Base-by-base conservation (phyloP, 441 rosid genomes). In the Capsella rubella region DNA sequence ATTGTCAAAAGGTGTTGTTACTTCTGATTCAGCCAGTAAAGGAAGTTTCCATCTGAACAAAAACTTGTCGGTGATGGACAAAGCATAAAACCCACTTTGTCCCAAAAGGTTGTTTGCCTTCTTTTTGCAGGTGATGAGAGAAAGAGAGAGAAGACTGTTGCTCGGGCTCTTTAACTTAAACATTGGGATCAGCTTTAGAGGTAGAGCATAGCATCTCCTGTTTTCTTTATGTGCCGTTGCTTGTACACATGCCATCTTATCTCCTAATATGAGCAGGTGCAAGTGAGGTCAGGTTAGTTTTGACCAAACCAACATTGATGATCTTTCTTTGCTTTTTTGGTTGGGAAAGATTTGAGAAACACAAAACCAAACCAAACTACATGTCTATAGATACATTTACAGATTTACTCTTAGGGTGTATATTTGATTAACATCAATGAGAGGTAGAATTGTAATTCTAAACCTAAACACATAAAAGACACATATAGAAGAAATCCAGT, bases 201-300 rank as follows among this genome's bases (percentile, higher is more conserved):
- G 35, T 10, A n/a, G 35, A 62, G 32, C 43, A 55, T 11, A 37
- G 15, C 52, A 65, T 47, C 37, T 57, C 32, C 10, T 49, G 39
- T 29, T 69, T 54, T 45, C 8, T 53, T 52, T 46, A 25, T 64
- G 39, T 47, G 29, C 11, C 40, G 39, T 15, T 64, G 68, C 32
- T 28, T 37, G 40, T 37, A 37, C 43, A 29, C 12, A 8, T 32
- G 67, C 49, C 59, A 70, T 50, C 71, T 70, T 63, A 71, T 64
- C 80, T 71, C 15, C 31, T 49, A 57, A 56, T 63, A 51, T 51
- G 65, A 71, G 72, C 65, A 71, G 80, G 62, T 64, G 64, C 45
- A 64, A 57, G 27, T 71, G 76, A 64, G 72, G 58, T 77, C 62
- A 77, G 28, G 62, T 76, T 77, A 31, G 62, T 50, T 71, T 31